These are phyloP conservation scores for Trichoderma breve DNA, from an alignment of 2,329 filamentous ascomycete genomes.

Conservation along the genomic window DNA sequence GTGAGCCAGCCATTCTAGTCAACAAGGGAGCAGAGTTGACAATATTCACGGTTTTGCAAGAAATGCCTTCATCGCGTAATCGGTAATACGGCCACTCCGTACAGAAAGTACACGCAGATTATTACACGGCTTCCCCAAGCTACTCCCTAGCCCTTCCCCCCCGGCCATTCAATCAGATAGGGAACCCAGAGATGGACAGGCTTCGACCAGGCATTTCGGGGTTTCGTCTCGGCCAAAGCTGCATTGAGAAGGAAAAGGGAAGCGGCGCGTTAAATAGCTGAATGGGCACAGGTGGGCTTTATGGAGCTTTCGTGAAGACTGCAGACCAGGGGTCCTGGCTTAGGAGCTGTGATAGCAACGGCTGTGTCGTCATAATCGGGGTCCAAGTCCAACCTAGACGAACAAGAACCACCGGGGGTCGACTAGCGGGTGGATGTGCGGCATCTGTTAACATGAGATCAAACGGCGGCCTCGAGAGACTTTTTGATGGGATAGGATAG, in stretches of 20 bases:
- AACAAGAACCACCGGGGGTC: neutral
- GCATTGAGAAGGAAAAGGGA: neutral
- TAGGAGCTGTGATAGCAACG: neutral
- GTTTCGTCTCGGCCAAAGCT: neutral
- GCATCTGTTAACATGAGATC: neutral
- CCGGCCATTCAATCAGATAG: neutral
- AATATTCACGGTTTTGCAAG: conserved; percentile 1
- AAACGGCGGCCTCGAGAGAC: neutral
- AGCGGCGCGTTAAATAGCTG: neutral
- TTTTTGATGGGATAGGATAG: neutral
- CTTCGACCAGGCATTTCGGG: neutral
- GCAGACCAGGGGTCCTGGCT: neutral
- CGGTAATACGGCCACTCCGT: conserved; percentile 12
- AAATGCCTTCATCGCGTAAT: conserved; percentile 14
- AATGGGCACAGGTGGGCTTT: conserved; percentile 10
- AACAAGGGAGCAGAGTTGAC: neutral
- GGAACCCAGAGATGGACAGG: neutral
- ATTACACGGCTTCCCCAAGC: neutral
- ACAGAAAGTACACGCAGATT: neutral
- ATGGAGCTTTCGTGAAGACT: neutral
- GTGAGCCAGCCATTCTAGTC: neutral
- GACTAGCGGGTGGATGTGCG: neutral
- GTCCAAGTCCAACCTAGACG: neutral
- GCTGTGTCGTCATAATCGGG: conserved; percentile 18
- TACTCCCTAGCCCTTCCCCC: neutral